These are phyloP conservation scores for Arthroderma sp. DNA, from an alignment of 2,329 filamentous ascomycete genomes.

Conservation along the genomic window DNA sequence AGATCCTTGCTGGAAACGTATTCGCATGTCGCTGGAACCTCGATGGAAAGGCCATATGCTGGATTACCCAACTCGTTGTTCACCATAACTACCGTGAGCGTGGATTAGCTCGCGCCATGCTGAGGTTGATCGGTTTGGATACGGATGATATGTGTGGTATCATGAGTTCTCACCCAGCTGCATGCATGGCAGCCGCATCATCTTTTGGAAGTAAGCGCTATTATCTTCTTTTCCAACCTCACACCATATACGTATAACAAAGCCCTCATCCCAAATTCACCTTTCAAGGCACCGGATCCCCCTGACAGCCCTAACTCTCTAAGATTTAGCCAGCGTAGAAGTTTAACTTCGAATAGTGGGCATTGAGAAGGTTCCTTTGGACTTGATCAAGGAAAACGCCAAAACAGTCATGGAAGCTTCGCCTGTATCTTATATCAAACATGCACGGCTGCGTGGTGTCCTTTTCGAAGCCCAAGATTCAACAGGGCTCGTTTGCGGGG, in stretches of 20 bases:
- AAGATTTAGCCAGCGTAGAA: constrained; percentile 2
- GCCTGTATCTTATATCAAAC: constrained; percentile 27
- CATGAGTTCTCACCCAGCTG: constrained; percentile 10
- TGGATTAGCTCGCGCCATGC: constrained; percentile 23
- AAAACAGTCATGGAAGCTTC: constrained; percentile 22
- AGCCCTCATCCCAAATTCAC: too few relatives aligned
- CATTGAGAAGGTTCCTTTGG: constrained; percentile 15
- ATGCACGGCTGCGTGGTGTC: constrained; percentile 24
- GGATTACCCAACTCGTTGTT: constrained; percentile 32
- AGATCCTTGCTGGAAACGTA: constrained; percentile 15
- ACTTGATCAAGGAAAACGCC: constrained; percentile 20
- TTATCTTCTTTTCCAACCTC: background rate
- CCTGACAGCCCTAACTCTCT: too few relatives aligned
- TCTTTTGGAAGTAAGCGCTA: constrained; percentile 10
- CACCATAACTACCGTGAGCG: constrained; percentile 23
- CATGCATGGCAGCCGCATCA: constrained; percentile 15
- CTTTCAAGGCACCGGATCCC: constrained; percentile 10
- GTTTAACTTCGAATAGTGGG: constrained; percentile 17
- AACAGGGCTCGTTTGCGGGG: constrained; percentile 21
- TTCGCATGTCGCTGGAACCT: constrained; percentile 25
- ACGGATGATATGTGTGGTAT: constrained; percentile 24
- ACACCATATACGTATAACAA: background rate
- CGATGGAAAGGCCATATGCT: constrained; percentile 22
- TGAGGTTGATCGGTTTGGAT: constrained; percentile 19
- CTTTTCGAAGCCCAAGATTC: constrained; percentile 21